phyloP scores from a whole-genome alignment of 2,329 filamentous ascomycete genomes.

The Epichloe festucae region DNA sequence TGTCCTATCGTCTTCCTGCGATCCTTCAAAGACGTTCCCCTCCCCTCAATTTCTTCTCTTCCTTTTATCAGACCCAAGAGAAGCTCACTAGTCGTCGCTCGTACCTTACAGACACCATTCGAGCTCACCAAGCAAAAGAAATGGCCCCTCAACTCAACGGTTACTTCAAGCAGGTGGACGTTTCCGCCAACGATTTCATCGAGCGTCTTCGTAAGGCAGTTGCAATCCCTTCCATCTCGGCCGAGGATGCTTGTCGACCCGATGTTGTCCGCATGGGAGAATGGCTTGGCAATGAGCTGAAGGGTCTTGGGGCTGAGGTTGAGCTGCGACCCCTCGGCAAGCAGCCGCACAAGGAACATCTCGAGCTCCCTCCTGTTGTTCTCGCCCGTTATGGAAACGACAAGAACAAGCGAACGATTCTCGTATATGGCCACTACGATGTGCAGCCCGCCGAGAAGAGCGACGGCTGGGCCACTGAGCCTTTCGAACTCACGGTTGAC shows the following conservation, averaged over 20 bases:
- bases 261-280: slow-evolving; percentile 97
- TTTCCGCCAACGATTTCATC: slow-evolving; percentile 68
- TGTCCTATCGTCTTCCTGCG: slow-evolving; percentile 8
- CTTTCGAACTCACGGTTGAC: slow-evolving; percentile 78
- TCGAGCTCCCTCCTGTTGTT: slow-evolving; percentile 86
- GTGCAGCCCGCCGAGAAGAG: slow-evolving; percentile 89
- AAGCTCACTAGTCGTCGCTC: slow-evolving; percentile 16
- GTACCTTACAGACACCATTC: slow-evolving; percentile 41
- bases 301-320: slow-evolving; percentile 71
- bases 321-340: slow-evolving; percentile 79
- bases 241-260: slow-evolving; percentile 73
- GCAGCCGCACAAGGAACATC: slow-evolving; percentile 79
- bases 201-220: slow-evolving; percentile 83
- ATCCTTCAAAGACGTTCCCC: slow-evolving; percentile 12
- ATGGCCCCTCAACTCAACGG: slow-evolving; percentile 87
- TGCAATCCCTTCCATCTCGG: slow-evolving; percentile 90
- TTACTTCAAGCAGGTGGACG: slow-evolving; percentile 88
- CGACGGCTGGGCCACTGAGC: slow-evolving; percentile 92
- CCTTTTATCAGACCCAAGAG: slow-evolving; percentile 6
- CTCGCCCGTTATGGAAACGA: slow-evolving; percentile 87
- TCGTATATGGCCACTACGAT: slow-evolving; percentile 98
- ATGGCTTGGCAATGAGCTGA: slow-evolving; percentile 75
- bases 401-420: slow-evolving; percentile 82
- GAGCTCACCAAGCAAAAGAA: slow-evolving; percentile 50
- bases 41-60: slow-evolving; percentile 11